Conservation (phyloP, 495 filamentous ascomycete species). For the Penicillium macrosclerotiorum region DNA sequence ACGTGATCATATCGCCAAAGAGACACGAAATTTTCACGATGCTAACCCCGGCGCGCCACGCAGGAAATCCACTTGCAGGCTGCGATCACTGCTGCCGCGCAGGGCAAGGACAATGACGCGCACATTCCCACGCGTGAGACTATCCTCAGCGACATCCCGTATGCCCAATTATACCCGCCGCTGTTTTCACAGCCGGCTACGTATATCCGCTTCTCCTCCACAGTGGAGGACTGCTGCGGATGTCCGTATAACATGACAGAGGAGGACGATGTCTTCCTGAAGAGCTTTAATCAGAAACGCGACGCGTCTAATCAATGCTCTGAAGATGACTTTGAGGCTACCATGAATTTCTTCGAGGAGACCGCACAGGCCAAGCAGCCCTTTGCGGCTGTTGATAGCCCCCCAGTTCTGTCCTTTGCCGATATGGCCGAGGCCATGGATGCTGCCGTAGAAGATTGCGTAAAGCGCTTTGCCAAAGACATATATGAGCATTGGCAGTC, state of each 20-base stretch:
- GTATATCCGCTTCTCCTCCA: constrained; percentile 97
- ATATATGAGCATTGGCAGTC: constrained; percentile 92
- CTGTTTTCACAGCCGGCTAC: constrained; percentile 78
- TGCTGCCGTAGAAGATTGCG: constrained; percentile 61
- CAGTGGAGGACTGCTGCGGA: constrained; percentile 89
- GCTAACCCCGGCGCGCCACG: constrained; percentile 19
- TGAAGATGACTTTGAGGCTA: constrained; percentile 86
- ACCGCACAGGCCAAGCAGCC: constrained; percentile 78
- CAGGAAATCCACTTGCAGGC: constrained; percentile 99
- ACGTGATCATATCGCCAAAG: constrained; percentile 51
- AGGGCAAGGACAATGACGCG: constrained; percentile 68
- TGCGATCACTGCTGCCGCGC: constrained; percentile 75
- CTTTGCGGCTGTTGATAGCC: constrained; percentile 79
- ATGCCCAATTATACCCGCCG: constrained; percentile 82
- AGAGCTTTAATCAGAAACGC: constrained; percentile 75
- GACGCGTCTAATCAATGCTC: constrained; percentile 63
- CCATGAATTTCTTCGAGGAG: constrained; percentile 94
- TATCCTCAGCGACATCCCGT: constrained; percentile 67
- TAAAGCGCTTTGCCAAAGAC: constrained; percentile 73
- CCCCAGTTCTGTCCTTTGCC: constrained; percentile 75
- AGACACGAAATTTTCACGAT: constrained; percentile 32
- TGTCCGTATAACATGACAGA: constrained; percentile 89
- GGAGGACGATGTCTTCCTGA: constrained; percentile 83
- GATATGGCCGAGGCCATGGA: constrained; percentile 78
- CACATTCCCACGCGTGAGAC: constrained; percentile 89